Conservation (phyloP, 306 rosid genomes). For the Quercus dentata region DNA sequence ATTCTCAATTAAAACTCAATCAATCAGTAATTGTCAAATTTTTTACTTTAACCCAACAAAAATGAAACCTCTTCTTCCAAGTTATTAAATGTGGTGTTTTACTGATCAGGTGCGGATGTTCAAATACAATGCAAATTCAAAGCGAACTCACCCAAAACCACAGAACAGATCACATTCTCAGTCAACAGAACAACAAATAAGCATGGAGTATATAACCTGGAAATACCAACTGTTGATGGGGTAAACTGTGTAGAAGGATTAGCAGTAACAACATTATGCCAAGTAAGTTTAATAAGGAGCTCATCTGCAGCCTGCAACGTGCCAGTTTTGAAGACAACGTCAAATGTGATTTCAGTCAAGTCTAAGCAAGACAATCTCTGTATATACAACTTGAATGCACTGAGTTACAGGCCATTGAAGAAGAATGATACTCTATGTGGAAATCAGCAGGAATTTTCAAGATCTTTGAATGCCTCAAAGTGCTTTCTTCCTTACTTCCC, state of each 20-base stretch:
- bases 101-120: slow-evolving; percentile 57
- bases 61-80: background rate
- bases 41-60: background rate
- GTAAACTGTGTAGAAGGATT: slow-evolving; percentile 46
- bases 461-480: slow-evolving; percentile 40
- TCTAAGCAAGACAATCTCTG: slow-evolving; percentile 61
- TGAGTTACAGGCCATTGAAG: slow-evolving; percentile 53
- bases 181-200: slow-evolving; percentile 59
- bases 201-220: slow-evolving; percentile 54
- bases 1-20: too few species aligned
- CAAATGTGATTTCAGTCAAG: slow-evolving; percentile 48
- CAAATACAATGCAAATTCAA: slow-evolving; percentile 65
- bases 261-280: slow-evolving; percentile 51
- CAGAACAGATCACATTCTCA: slow-evolving; percentile 44
- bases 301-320: slow-evolving; percentile 46
- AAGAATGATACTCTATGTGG: slow-evolving; percentile 49
- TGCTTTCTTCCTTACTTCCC: slow-evolving; percentile 45
- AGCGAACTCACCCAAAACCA: slow-evolving; percentile 42
- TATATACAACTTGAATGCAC: slow-evolving; percentile 53
- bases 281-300: slow-evolving; percentile 45
- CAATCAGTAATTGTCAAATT: too few species aligned
- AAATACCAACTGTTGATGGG: slow-evolving; percentile 62
- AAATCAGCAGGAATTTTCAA: slow-evolving; percentile 19
- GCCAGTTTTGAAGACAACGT: slow-evolving; percentile 38
- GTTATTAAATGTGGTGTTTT: background rate